phyloP scores from a whole-genome alignment of 306 rosid species.

The Cotoneaster glaucophyllus region DNA sequence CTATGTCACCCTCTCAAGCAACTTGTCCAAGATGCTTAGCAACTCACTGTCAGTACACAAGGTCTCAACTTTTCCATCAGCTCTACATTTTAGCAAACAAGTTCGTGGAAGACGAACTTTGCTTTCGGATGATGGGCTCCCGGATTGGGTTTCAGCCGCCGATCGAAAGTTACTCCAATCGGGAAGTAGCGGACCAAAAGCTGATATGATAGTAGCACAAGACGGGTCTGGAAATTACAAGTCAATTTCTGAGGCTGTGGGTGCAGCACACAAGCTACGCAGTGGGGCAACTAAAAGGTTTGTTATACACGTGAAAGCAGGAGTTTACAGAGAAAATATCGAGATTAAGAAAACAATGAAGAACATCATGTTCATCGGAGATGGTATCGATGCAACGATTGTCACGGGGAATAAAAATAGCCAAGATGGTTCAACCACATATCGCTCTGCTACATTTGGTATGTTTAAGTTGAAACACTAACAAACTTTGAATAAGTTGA shows the following conservation, averaged over 20 bases:
- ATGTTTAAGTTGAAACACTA: slow-evolving; percentile 5
- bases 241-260: slow-evolving; percentile 55
- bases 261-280: slow-evolving; percentile 27
- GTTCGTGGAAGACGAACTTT: slow-evolving; percentile 25
- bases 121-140: slow-evolving; percentile 31
- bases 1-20: slow-evolving; percentile 23
- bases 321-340: slow-evolving; percentile 57
- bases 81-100: slow-evolving; percentile 12
- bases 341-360: slow-evolving; percentile 35
- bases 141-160: slow-evolving; percentile 44
- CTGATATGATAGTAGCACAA: slow-evolving; percentile 57
- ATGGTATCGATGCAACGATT: slow-evolving; percentile 62
- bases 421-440: slow-evolving; percentile 52
- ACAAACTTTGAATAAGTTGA: background rate
- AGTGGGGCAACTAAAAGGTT: slow-evolving; percentile 28
- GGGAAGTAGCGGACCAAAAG: background rate
- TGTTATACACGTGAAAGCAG: slow-evolving; percentile 59
- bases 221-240: slow-evolving; percentile 61
- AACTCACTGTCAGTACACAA: slow-evolving; percentile 54
- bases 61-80: slow-evolving; percentile 4
- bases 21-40: slow-evolving; percentile 67
- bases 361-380: slow-evolving; percentile 66
- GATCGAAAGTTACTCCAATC: slow-evolving; percentile 52
- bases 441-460: slow-evolving; percentile 81
- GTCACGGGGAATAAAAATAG: slow-evolving; percentile 32